phyloP scores from a whole-genome alignment of 805 yeast genomes.

The Suhomyces sp. region DNA sequence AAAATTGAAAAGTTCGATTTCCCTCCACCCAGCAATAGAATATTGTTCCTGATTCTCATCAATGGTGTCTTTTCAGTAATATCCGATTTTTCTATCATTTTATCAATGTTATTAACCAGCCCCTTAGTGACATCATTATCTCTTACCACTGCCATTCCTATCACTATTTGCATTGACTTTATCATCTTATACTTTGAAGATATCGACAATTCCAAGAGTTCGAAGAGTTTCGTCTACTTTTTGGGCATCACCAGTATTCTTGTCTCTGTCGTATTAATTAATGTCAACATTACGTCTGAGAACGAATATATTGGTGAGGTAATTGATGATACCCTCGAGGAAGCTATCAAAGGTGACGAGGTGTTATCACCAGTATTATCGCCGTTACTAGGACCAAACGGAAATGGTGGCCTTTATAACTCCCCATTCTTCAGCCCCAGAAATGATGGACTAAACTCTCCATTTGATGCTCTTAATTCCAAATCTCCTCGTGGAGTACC shows the following conservation, averaged over 20 bases:
- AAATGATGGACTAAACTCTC: too few species aligned
- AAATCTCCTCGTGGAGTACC: too few species aligned
- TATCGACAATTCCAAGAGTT: constrained; percentile 13
- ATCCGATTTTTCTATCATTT: constrained; percentile 51
- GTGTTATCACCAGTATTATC: constrained; percentile 46
- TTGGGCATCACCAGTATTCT: constrained; percentile 50
- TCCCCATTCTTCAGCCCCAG: too few species aligned
- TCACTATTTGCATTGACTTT: constrained; percentile 51
- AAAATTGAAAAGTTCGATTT: constrained; percentile 42
- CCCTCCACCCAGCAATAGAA: constrained; percentile 38
- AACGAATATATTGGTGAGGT: constrained; percentile 46
- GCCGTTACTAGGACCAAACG: constrained; percentile 32
- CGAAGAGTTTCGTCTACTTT: constrained; percentile 34
- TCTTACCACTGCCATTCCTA: constrained; percentile 52
- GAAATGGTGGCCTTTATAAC: too few species aligned
- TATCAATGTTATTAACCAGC: constrained; percentile 53
- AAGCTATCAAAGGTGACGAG: constrained; percentile 48
- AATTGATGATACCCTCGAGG: constrained; percentile 48
- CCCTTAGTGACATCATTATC: constrained; percentile 54
- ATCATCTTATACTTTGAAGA: constrained; percentile 28
- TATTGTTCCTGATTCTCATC: constrained; percentile 33
- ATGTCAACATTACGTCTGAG: constrained; percentile 42
- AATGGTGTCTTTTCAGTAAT: constrained; percentile 47
- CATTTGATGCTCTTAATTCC: too few species aligned
- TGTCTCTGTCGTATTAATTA: constrained; percentile 47